Evolutionary conservation across 805 yeast genomes (phyloP).

Genomic region (Candida dajiaensis): DNA sequence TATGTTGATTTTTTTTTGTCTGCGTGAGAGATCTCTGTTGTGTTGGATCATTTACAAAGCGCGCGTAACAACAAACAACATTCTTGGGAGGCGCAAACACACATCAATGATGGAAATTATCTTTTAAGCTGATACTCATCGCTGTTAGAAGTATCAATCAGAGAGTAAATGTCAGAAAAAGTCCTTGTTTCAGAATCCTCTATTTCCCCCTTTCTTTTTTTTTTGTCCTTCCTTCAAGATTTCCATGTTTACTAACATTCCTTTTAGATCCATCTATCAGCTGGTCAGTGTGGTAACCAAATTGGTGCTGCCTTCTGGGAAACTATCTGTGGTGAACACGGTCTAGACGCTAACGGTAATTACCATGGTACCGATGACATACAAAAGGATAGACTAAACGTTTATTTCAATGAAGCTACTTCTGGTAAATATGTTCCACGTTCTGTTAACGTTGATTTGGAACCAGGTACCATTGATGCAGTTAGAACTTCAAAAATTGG

Average conservation of each 20-base stretch:
- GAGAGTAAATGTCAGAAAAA: too few species aligned
- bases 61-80: too few species aligned
- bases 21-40: too few species aligned
- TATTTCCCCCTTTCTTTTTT: not conserved
- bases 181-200: not conserved
- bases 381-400: constrained; percentile 86
- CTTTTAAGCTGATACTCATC: too few species aligned
- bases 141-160: not conserved
- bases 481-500: constrained; percentile 90
- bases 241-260: not conserved
- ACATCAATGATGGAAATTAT: not conserved
- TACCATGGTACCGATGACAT: constrained; percentile 55
- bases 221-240: too few species aligned
- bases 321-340: constrained; percentile 85
- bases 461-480: constrained; percentile 96
- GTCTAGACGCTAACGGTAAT: constrained; percentile 68
- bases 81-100: constrained; percentile 6
- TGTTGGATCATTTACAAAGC: too few species aligned
- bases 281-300: constrained; percentile 99
- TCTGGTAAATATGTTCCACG: constrained; percentile 97
- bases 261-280: constrained; percentile 78
- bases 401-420: constrained; percentile 93
- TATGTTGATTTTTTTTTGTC: not conserved
- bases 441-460: constrained; percentile 94
- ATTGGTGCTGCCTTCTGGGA: constrained; percentile 95